Base-by-base conservation (phyloP, 805 yeast species). In the Metschnikowia cerradonensis region DNA sequence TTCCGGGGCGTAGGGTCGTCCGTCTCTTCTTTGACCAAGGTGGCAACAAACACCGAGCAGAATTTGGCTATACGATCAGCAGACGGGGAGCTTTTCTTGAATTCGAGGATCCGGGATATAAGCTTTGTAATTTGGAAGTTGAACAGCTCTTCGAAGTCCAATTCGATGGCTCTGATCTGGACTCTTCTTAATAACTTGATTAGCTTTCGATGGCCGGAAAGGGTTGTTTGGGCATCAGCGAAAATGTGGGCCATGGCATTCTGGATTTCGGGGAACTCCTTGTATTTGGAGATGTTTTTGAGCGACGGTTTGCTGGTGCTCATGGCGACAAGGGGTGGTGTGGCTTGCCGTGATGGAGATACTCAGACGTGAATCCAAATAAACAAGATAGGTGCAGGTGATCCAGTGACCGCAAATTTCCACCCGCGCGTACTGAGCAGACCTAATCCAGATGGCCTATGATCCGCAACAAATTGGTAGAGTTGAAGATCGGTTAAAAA, bases 11-110 rank as follows among this genome's bases (percentile, higher is more conserved):
- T 54, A 26, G 60, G 64, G 48, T 42, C 50, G 15, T 56, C 56
- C 13, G 65, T 65, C 39, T 65, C 69, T 38, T 68, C 72, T 44
- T 65, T 69, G 37, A 68, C 68, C 13, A 83, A 64, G 7, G 80
- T 70, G 15, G 78, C 76, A 17, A 88, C 78, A 53, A 73, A 71
- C 73, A 88, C 50, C 71, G 81, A 38, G 81, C 83, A 47, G 77
- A 90, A 78, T 59, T 85, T 87, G 48, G 88, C 87, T 13, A 88
- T 77, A 56, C 91, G 68, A 61, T 90, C 96, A 3, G 88, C 97
- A 13, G 79, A 79, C 8, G 76, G 67, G 57, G 88, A 92, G 2
- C 83, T 79, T 60, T 82, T 84, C 66, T 85, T 88, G 53, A 86
- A 69, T 0, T 85, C 80, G 17, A 94, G 65, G 1, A 88, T 75